Base-by-base conservation (phyloP, 306 rosid species). In the Malus sylvestris region DNA sequence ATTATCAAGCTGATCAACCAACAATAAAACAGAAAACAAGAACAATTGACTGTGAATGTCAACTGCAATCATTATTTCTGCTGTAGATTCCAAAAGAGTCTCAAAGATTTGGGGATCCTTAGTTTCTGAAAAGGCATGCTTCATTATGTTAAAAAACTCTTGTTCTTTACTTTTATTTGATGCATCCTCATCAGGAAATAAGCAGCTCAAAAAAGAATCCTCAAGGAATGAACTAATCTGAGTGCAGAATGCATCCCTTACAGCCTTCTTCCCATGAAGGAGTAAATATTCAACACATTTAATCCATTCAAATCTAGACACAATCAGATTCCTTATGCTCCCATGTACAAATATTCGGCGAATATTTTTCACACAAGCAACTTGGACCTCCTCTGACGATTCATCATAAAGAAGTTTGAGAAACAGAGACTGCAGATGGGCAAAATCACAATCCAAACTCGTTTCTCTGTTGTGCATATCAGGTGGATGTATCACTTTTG, bases 1-100 rank as follows among this genome's bases (percentile, higher is more conserved):
- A 55, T 89, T 92, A 81, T 95, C 98, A 73, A 95, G 98, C 83
- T 90, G 89, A 83, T 90, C 93, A 78, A 95, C 89, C 91, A 95
- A 80, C 86, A 95, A 87, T 68, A 89, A 75, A 68, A 92, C 97
- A 78, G 88, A 88, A 79, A 66, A 73, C 78, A 83, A 80, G 79
- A 92, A 95, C 45, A 88, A 78, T 68, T 85, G 81, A 80, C 86
- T 89, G 60, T 85, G 74, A 42, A 85, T 79, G 82, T 85, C 93
- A 79, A 92, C 96, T 77, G 87, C 88, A 70, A 74, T 81, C 93
- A 95, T 95, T 38, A 92, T 84, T 85, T 86, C 90, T 76, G 97
- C 91, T 6, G 85, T 78, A 64, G 92, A 92, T 83, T 92, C 96
- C 90, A 95, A 77, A 77, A 92, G 85, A 60, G 96, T 89, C 85